Conservation (phyloP, 2,329 filamentous ascomycete genomes). For the Talaromyces pinophilus region DNA sequence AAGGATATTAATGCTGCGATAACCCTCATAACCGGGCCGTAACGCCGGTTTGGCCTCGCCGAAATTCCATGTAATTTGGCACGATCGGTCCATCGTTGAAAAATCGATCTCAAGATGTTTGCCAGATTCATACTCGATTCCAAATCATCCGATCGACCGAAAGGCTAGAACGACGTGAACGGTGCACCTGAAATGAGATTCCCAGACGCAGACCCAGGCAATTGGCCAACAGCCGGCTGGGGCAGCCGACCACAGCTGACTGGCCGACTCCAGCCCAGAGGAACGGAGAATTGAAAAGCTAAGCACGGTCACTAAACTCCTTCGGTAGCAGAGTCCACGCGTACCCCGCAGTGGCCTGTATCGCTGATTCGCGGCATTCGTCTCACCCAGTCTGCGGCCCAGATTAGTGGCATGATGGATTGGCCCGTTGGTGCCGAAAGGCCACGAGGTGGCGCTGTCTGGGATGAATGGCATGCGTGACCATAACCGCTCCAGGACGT, state of each 20-base stretch:
- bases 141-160: not conserved
- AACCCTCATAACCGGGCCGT: not conserved
- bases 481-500: not conserved
- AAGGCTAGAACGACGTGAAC: not conserved
- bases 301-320: not conserved
- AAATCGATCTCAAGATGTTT: not conserved
- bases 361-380: not conserved
- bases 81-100: not conserved
- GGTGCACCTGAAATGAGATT: too few species aligned
- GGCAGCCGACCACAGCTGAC: not conserved
- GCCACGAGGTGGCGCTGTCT: slow-evolving; percentile 4
- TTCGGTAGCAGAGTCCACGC: not conserved
- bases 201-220: not conserved
- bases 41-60: too few species aligned
- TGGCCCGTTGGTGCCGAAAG: not conserved
- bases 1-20: not conserved
- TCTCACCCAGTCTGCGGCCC: too few species aligned
- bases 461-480: not conserved
- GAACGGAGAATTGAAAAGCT: slow-evolving; percentile 9
- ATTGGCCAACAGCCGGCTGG: not conserved
- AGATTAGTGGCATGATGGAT: not conserved
- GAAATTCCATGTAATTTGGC: too few species aligned
- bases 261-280: not conserved
- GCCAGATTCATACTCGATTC: not conserved
- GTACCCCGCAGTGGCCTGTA: not conserved